Evolutionary conservation across 176 grass and related monocot species (phyloP).

Genomic region (Aegilops sharonensis): DNA sequence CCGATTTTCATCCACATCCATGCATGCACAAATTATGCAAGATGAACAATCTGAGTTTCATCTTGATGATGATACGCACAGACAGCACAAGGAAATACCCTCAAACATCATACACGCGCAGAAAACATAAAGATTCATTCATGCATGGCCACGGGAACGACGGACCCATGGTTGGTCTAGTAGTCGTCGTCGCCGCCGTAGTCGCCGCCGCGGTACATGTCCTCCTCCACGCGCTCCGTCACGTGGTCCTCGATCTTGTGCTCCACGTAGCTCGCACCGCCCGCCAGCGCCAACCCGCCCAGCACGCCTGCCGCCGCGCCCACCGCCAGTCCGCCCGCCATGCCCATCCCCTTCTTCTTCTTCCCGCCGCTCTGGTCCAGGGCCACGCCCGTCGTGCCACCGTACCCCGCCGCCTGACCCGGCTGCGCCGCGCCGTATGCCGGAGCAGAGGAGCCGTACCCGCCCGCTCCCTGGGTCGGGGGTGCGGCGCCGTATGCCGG

Average conservation of each 20-base stretch:
- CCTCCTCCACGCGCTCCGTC: constrained; percentile 59
- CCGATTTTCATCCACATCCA: no score
- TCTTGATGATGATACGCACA: no score
- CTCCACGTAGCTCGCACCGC: constrained; percentile 68
- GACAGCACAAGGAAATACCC: no score
- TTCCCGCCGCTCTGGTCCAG: neutral
- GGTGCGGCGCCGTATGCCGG: neutral
- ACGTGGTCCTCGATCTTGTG: constrained; percentile 65
- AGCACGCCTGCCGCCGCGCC: constrained; percentile 65
- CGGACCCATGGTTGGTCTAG: no score
- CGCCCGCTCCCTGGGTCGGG: neutral
- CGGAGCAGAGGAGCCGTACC: neutral
- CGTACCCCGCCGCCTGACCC: constrained; percentile 2
- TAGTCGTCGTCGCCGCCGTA: neutral
- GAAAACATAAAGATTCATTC: no score
- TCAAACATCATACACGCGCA: no score
- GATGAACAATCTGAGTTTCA: no score
- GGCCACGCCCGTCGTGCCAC: constrained; percentile 13
- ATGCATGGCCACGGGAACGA: no score
- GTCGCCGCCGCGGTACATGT: constrained; percentile 15
- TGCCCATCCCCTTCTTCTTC: constrained; percentile 59
- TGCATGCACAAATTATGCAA: no score
- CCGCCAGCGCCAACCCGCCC: constrained; percentile 61
- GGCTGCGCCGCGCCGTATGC: neutral
- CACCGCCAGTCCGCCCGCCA: constrained; percentile 63